Percentiles rank a stretch among this genome's conserved stretches.
phyloP scores from a whole-genome alignment of 169 alveolate genomes.

The Eimeria necatrix region DNA sequence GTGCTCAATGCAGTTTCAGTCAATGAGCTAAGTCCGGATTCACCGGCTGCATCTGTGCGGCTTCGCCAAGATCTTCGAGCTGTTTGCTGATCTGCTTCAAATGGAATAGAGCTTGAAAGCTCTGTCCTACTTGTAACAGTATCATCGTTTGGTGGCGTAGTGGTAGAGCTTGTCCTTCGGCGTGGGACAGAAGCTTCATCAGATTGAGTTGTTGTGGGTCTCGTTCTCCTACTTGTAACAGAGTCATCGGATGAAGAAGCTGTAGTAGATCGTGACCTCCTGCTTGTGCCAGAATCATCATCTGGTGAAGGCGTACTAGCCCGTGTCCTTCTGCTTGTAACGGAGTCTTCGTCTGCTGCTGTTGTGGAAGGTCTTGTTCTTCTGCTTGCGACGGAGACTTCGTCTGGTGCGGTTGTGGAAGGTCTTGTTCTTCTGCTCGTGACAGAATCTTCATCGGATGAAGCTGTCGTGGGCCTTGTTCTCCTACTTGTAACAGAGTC shows the following conservation, averaged over 20 bases:
- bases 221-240: background rate
- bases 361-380: background rate
- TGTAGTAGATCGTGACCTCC: background rate
- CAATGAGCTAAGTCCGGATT: background rate
- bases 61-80: too few species aligned
- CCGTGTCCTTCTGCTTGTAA: background rate
- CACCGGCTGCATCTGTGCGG: too few species aligned
- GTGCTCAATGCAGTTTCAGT: background rate
- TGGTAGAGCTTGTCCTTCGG: background rate
- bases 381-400: background rate
- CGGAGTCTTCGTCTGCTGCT: background rate
- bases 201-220: background rate
- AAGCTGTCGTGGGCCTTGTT: background rate
- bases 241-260: background rate
- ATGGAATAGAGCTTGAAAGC: background rate
- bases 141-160: background rate
- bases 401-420: background rate
- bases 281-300: background rate
- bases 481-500: conserved; percentile 4
- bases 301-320: background rate
- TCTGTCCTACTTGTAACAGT: background rate
- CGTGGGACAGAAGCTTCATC: background rate
- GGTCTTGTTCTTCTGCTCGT: background rate
- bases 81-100: background rate
- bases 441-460: background rate